phyloP scores from a whole-genome alignment of 257 asterid species.

The Henckelia pumila region DNA sequence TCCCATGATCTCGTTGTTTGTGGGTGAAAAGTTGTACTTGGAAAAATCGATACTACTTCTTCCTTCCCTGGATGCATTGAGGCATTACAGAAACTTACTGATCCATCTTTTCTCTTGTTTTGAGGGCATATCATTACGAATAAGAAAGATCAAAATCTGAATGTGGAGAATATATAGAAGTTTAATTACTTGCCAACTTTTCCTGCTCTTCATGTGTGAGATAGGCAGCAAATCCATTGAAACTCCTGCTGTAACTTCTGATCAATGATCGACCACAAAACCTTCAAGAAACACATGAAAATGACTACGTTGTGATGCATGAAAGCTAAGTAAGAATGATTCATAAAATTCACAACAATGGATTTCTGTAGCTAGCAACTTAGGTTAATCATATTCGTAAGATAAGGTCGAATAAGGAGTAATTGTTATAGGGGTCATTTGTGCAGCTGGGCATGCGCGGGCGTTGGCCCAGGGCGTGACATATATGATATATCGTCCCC shows the following conservation, averaged over 20 bases:
- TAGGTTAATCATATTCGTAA: no score
- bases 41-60: constrained; percentile 31
- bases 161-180: neutral
- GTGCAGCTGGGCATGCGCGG: no score
- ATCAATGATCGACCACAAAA: constrained; percentile 7
- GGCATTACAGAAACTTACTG: neutral
- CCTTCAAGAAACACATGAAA: no score
- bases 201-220: constrained; percentile 34
- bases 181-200: constrained; percentile 33
- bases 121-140: neutral
- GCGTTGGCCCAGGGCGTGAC: no score
- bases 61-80: constrained; percentile 25
- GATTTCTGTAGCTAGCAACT: no score
- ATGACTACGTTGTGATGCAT: no score
- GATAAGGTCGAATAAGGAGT: no score
- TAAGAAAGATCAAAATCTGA: neutral
- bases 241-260: constrained; percentile 40
- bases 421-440: no score
- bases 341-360: no score
- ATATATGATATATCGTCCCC: no score
- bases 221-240: constrained; percentile 39
- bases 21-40: constrained; percentile 27
- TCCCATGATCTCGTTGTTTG: constrained; percentile 54
- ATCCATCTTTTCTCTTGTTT: neutral
- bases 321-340: no score